Base-by-base conservation (phyloP, 805 yeast species). In the Candida germanica region DNA sequence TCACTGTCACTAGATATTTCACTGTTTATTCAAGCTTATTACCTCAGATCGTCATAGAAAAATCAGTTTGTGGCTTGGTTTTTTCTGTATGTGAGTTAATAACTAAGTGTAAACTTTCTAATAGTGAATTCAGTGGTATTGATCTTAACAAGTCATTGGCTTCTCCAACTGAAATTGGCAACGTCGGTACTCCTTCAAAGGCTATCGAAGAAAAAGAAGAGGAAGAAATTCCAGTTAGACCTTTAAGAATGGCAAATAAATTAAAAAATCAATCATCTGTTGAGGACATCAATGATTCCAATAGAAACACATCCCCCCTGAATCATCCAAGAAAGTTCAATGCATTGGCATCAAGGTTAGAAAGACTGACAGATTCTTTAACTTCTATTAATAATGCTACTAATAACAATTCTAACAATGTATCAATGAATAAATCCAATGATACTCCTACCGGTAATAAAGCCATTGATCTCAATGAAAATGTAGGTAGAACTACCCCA, bases 1-100 rank as follows among this genome's bases (percentile, higher is more conserved):
- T 91, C 27, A 80, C 95, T 3, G 72, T 87, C 1, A 75, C 89
- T 1, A 71, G 96, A 50, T 86, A 87, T 52, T 83, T 67, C 56
- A 76, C 84, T 1, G 62, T 79, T 8, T 81, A 83, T 47, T 65
- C 73, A 3, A 69, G 71, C n/a, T 51, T 85, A 2, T 59, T 87
- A 37, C 96, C 96, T 0, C 73, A 71, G 35, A 61, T 83, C 14
- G 73, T 87, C 2, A 71, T 88, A 13, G 83, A 87, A 58, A 75
- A 87, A 15, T 81, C 97, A 0, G 62, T 86, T 7, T 74, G 84
- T 29, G 96, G 88, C 50, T 63, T 88, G 23, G 71, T 81, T 6
- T 81, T 80, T 51, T 61, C 81, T 2, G 62, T 82, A 16, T 80
- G 84, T 51, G 84, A 80, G 44, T 68, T 80, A 36, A 50, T 83